Evolutionary conservation across 192 early-diverging fungal species (phyloP).

Genomic region (Podila epicladia): DNA sequence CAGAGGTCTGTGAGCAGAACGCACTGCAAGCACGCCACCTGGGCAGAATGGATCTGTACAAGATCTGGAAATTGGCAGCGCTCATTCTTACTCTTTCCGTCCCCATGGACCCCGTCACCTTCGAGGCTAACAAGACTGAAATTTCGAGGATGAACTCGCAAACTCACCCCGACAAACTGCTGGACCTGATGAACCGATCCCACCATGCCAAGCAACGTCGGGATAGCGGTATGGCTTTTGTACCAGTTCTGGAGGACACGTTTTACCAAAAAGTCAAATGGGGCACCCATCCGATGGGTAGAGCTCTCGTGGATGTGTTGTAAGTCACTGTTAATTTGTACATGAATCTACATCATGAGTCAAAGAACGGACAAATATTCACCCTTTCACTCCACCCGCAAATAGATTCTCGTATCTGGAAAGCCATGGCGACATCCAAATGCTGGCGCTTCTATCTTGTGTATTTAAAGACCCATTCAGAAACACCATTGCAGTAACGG

Average conservation of each 20-base stretch:
- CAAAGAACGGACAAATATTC: too few relatives aligned
- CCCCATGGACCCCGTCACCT: slow-evolving; percentile 52
- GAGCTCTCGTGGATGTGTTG: slow-evolving; percentile 60
- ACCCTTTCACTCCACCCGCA: not conserved
- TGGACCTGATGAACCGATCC: slow-evolving; percentile 34
- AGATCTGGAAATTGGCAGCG: slow-evolving; percentile 74
- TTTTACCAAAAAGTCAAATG: slow-evolving; percentile 61
- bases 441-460: slow-evolving; percentile 69
- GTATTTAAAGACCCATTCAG: slow-evolving; percentile 62
- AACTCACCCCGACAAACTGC: slow-evolving; percentile 34
- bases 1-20: slow-evolving; percentile 70
- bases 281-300: slow-evolving; percentile 70
- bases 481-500: slow-evolving; percentile 31
- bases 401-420: slow-evolving; percentile 63
- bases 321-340: slow-evolving; percentile 37
- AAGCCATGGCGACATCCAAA: slow-evolving; percentile 71
- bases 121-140: slow-evolving; percentile 42
- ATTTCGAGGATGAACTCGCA: slow-evolving; percentile 44
- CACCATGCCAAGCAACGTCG: slow-evolving; percentile 50
- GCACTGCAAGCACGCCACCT: slow-evolving; percentile 58
- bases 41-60: slow-evolving; percentile 64
- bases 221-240: slow-evolving; percentile 51
- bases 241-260: slow-evolving; percentile 41
- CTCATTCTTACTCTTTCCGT: slow-evolving; percentile 62
- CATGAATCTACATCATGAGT: too few relatives aligned